Percentiles rank a stretch among this genome's conserved stretches.
Evolutionary conservation across 202 grass and related monocot genomes (phyloP).

Genomic region (Setaria italica): DNA sequence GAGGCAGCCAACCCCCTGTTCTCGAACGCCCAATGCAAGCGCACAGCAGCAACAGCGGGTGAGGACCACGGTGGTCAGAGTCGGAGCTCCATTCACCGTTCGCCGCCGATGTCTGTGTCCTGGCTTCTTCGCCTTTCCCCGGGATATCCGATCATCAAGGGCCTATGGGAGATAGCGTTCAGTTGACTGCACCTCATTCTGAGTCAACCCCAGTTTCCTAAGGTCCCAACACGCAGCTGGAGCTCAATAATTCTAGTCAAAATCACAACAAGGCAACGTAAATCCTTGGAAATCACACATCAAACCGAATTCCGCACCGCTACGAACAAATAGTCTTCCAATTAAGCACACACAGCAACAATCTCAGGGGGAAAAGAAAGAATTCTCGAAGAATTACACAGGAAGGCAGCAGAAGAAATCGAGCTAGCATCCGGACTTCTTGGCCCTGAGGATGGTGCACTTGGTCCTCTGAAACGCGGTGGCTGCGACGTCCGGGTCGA

Average conservation of each 20-base stretch:
- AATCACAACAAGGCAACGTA: neutral
- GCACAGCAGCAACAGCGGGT: too few relatives aligned
- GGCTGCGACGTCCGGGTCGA: constrained; percentile 58
- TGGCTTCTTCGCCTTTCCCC: too few relatives aligned
- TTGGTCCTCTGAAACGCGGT: constrained; percentile 57
- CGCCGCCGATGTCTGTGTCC: too few relatives aligned
- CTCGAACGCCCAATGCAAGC: too few relatives aligned
- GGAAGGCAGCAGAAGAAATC: neutral
- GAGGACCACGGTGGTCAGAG: too few relatives aligned
- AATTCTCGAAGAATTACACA: neutral
- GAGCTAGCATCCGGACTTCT: constrained; percentile 53
- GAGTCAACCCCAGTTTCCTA: neutral
- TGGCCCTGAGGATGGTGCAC: constrained; percentile 60
- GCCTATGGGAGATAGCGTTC: neutral
- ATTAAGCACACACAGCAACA: neutral
- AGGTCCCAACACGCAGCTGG: neutral
- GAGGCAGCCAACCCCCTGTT: neutral
- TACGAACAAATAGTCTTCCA: neutral
- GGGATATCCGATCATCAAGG: too few relatives aligned
- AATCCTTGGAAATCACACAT: neutral
- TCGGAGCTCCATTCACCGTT: too few relatives aligned
- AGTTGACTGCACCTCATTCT: neutral
- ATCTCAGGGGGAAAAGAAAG: neutral
- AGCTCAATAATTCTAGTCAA: neutral
- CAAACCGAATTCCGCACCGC: neutral